Base-by-base conservation (phyloP, 345 rosid genomes). In the Eutrema japonicum region DNA sequence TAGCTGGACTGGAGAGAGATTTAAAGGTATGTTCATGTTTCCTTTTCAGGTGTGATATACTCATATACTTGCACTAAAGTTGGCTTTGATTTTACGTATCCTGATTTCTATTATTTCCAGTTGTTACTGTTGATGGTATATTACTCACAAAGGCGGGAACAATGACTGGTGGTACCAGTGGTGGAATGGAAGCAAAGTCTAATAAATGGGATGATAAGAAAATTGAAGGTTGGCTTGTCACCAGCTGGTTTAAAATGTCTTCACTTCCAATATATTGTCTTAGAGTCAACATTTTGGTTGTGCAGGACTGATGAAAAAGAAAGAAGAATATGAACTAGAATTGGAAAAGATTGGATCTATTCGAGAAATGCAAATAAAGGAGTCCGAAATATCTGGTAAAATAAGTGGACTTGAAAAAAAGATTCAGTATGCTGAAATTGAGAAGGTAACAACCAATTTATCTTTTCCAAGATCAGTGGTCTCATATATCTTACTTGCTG, bases 131-230 rank as follows among this genome's bases (percentile, higher is more conserved):
- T 80, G 99, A 95, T 81, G 99, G 99, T 68, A 88, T 85, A 71
- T 77, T 95, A 47, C 97, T 95, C 40, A 84, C 99, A 36, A 95
- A 90, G 84, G 78, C 98, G 73, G 99, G 99, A 66, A 95, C 98
- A 76, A 95, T 95, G 99, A 95, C 98, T 80, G 99, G 99, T 80
- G 99, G 99, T 74, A 92, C 97, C 60, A 92, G 87, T 78, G 96
- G 99, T 71, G 97, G 97, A 75, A 92, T 95, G 96, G 99, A 95
- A 84, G 98, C 98, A 4, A 89, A 89, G 79, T 95, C 98, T 50
- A 95, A 85, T 60, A 86, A 95, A 75, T 92, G 99, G 98, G 97
- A 95, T 85, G 97, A 95, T 80, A 89, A 93, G 70, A 86, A 89
- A 74, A 83, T 95, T 64, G 98, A 95, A 83, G 97, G 97, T 88